phyloP scores from a whole-genome alignment of 331 rosid genomes.

The Telfairia occidentalis region DNA sequence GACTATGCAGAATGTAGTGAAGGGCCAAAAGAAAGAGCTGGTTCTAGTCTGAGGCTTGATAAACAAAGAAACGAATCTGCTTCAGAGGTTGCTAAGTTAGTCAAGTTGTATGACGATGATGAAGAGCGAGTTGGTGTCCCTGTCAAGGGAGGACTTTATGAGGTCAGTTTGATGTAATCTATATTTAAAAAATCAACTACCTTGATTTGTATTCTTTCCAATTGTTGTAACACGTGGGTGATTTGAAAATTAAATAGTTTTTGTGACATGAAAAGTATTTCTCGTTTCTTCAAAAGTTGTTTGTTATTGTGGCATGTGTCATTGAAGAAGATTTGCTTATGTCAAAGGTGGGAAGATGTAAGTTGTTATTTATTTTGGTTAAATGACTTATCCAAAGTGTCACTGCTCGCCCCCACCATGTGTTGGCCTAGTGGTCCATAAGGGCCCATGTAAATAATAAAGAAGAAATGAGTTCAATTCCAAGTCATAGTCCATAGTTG shows the following conservation, averaged over 20 bases:
- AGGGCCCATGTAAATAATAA: too few relatives aligned
- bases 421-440: too few relatives aligned
- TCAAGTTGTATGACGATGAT: constrained; percentile 36
- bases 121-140: constrained; percentile 99
- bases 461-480: too few relatives aligned
- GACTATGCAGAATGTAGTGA: constrained; percentile 97
- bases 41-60: constrained; percentile 32
- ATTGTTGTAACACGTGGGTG: neutral
- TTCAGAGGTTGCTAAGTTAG: constrained; percentile 17
- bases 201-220: neutral
- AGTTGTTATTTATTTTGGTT: neutral
- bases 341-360: neutral
- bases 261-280: neutral
- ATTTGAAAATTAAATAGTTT: neutral
- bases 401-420: too few relatives aligned
- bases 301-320: neutral
- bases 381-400: neutral
- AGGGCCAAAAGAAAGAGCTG: constrained; percentile 61
- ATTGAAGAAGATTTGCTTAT: neutral
- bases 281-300: neutral
- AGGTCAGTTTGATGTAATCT: constrained; percentile 28
- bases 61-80: constrained; percentile 17
- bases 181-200: neutral
- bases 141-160: constrained; percentile 94
- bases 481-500: too few relatives aligned